These are phyloP conservation scores for Plectosphaerella plurivora DNA, from an alignment of 2,329 filamentous ascomycete genomes.

Conservation along the genomic window DNA sequence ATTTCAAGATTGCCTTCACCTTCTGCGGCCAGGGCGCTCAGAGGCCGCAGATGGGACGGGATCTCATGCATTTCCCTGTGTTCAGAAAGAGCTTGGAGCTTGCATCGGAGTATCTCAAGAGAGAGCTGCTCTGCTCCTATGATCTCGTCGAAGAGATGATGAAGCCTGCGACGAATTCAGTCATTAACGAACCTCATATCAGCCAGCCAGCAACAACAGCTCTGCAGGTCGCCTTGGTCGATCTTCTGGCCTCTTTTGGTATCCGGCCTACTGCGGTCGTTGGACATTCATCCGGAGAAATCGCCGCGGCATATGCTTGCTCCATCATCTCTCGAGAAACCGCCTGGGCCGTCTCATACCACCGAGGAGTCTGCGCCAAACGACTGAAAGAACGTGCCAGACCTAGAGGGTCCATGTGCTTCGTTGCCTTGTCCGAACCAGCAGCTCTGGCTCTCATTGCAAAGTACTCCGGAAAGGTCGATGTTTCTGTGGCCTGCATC, in stretches of 20 bases:
- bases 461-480: constrained; percentile 4
- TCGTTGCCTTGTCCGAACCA: constrained; percentile 25
- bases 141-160: constrained; percentile 30
- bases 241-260: constrained; percentile 28
- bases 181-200: constrained; percentile 28
- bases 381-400: constrained; percentile 20
- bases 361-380: constrained; percentile 30
- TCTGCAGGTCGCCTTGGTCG: constrained; percentile 36
- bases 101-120: constrained; percentile 24
- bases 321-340: constrained; percentile 27
- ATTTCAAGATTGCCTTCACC: constrained; percentile 28
- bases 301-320: constrained; percentile 38
- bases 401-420: constrained; percentile 36
- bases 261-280: constrained; percentile 29
- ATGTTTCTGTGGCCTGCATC: constrained; percentile 34
- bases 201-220: constrained; percentile 37
- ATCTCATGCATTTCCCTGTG: constrained; percentile 32
- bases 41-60: constrained; percentile 36
- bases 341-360: constrained; percentile 37
- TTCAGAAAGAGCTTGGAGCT: constrained; percentile 35
- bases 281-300: constrained; percentile 43
- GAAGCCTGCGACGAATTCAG: constrained; percentile 16
- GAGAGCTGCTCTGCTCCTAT: constrained; percentile 23
- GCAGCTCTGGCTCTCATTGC: constrained; percentile 23
- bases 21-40: constrained; percentile 41